phyloP scores from a whole-genome alignment of 148 eudicot species.

The Selenicereus undatus region DNA sequence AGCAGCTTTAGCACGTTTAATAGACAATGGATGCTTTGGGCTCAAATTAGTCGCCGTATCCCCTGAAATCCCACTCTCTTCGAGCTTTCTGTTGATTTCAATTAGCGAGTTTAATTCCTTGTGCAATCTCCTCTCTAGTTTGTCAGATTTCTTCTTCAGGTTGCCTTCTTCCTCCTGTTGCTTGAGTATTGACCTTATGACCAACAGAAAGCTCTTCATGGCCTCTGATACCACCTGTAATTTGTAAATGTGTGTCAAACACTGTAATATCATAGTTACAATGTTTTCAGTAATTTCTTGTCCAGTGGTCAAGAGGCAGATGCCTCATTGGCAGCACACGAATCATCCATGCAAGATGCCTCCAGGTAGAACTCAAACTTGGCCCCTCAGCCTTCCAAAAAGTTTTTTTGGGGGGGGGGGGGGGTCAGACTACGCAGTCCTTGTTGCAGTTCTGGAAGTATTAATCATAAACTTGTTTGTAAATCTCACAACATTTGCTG shows the following conservation, averaged over 20 bases:
- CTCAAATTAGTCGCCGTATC: conserved; percentile 32
- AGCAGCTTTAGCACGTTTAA: conserved; percentile 50
- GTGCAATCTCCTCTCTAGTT: conserved; percentile 47
- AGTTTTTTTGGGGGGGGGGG: no score
- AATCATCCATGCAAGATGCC: no score
- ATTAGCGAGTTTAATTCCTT: conserved; percentile 32
- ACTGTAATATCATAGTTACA: neutral
- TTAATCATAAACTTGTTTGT: no score
- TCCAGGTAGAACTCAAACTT: no score
- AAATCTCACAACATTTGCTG: no score
- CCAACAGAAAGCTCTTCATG: conserved; percentile 50
- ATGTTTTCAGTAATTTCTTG: neutral
- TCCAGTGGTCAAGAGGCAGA: neutral
- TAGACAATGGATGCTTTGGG: conserved; percentile 52
- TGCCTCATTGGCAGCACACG: no score
- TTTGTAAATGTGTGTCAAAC: neutral
- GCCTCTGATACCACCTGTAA: conserved; percentile 65
- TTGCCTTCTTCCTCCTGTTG: conserved; percentile 66
- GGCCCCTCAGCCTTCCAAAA: no score
- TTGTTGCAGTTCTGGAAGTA: no score
- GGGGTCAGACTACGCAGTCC: no score
- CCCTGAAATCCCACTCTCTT: conserved; percentile 26
- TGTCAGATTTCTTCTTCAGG: conserved; percentile 52
- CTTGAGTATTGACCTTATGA: conserved; percentile 45
- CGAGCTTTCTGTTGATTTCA: conserved; percentile 48